Conservation (phyloP, 1,284 basidiomycete species). For the Bjerkandera adusta region DNA sequence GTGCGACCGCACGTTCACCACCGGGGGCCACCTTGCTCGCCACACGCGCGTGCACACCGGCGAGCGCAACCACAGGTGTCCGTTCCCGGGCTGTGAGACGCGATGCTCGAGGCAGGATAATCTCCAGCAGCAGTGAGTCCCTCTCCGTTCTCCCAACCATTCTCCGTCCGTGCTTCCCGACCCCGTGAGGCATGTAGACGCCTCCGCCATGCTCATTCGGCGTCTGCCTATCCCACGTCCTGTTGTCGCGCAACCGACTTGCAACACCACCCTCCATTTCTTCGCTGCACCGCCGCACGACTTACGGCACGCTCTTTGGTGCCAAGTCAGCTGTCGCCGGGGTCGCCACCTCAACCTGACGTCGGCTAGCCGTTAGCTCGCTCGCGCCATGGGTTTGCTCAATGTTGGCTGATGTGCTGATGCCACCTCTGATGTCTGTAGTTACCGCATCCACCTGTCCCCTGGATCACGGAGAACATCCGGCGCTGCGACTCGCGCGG, state of each 20-base stretch:
- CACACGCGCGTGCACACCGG: constrained; percentile 83
- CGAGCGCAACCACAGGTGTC: constrained; percentile 78
- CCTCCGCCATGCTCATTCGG: not conserved
- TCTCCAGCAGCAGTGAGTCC: constrained; percentile 77
- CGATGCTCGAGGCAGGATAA: constrained; percentile 80
- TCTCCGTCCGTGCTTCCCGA: not conserved
- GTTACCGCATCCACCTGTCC: constrained; percentile 71
- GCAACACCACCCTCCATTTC: not conserved
- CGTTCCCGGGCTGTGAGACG: constrained; percentile 81
- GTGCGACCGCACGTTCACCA: constrained; percentile 66
- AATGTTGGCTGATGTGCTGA: constrained; percentile 4
- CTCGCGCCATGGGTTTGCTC: not conserved
- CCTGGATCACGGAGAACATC: constrained; percentile 67
- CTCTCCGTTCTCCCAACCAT: constrained; percentile 1
- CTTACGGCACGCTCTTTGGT: not conserved
- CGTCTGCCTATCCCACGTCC: not conserved
- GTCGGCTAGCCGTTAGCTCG: constrained; percentile 1
- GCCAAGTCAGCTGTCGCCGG: not conserved
- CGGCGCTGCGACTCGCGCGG: constrained; percentile 45
- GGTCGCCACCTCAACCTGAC: constrained; percentile 3
- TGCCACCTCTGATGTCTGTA: constrained; percentile 27
- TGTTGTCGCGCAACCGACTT: not conserved
- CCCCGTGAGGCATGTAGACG: too few relatives aligned
- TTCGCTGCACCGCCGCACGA: not conserved
- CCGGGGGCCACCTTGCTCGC: constrained; percentile 79